Conservation (phyloP, 495 filamentous ascomycete genomes). For the Penicilliopsis zonata region DNA sequence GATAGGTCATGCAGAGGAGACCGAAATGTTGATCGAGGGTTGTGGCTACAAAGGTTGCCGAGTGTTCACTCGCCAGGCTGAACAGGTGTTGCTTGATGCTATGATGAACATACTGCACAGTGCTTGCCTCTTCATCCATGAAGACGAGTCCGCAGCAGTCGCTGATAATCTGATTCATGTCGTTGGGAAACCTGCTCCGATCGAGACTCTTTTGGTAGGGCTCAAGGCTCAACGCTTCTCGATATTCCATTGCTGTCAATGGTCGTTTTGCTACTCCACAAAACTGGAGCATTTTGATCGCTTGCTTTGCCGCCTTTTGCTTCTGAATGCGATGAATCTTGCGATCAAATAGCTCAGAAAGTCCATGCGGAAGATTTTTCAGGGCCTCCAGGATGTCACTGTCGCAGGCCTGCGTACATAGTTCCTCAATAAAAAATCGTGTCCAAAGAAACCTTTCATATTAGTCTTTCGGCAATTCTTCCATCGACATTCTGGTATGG, state of each 20-base stretch:
- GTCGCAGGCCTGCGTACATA: conserved; percentile 19
- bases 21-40: conserved; percentile 6
- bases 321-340: conserved; percentile 9
- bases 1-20: conserved; percentile 22
- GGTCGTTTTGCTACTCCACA: conserved; percentile 10
- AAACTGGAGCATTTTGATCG: conserved; percentile 12
- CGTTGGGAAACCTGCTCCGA: conserved; percentile 8
- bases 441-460: conserved; percentile 31
- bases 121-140: conserved; percentile 21
- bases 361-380: conserved; percentile 14
- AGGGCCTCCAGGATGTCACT: conserved; percentile 19
- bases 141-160: conserved; percentile 18
- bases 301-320: conserved; percentile 1
- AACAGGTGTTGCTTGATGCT: conserved; percentile 18
- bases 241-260: conserved; percentile 11
- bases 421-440: conserved; percentile 18
- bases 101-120: conserved; percentile 20
- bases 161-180: conserved; percentile 13
- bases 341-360: conserved; percentile 19
- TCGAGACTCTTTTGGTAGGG: conserved; percentile 8
- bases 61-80: conserved; percentile 1
- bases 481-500: too few relatives aligned
- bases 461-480: too few relatives aligned
- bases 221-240: conserved; percentile 17
- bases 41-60: background rate